Percentiles rank a stretch among this genome's conserved stretches.
These are phyloP conservation scores for Pseudogymnoascus destructans DNA, from an alignment of 2,329 filamentous ascomycete species.

Conservation along the genomic window DNA sequence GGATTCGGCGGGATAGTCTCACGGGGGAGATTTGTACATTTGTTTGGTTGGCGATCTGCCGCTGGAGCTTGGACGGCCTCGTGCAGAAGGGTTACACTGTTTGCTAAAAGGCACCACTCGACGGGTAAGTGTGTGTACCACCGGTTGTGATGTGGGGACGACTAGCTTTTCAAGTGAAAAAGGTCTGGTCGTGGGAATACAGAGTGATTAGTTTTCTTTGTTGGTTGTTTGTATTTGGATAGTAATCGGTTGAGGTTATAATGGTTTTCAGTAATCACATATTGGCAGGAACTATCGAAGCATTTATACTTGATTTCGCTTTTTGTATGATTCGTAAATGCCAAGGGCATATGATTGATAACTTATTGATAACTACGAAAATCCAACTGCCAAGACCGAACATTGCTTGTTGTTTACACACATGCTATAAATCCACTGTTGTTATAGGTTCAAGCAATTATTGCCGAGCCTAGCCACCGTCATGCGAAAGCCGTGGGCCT, in stretches of 20 bases:
- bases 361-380: neutral
- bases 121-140: constrained; percentile 8
- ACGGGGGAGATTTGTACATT: constrained; percentile 4
- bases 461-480: neutral
- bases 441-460: constrained; percentile 2
- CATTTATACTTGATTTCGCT: neutral
- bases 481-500: neutral
- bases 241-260: neutral
- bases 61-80: constrained; percentile 2
- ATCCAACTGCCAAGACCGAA: neutral
- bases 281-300: neutral
- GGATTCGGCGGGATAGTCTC: neutral
- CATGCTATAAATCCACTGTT: neutral
- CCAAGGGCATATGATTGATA: neutral
- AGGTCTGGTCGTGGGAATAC: neutral
- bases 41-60: neutral
- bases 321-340: constrained; percentile 7
- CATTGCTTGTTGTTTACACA: constrained; percentile 7
- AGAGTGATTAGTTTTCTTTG: constrained; percentile 8
- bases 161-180: constrained; percentile 5
- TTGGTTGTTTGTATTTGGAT: neutral
- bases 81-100: constrained; percentile 6
- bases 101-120: constrained; percentile 3
- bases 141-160: constrained; percentile 4
- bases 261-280: neutral